Evolutionary conservation across 2,329 filamentous ascomycete species (phyloP), one percentile per base, ranked within the genome.

Genomic region (Nakataea oryzae): DNA sequence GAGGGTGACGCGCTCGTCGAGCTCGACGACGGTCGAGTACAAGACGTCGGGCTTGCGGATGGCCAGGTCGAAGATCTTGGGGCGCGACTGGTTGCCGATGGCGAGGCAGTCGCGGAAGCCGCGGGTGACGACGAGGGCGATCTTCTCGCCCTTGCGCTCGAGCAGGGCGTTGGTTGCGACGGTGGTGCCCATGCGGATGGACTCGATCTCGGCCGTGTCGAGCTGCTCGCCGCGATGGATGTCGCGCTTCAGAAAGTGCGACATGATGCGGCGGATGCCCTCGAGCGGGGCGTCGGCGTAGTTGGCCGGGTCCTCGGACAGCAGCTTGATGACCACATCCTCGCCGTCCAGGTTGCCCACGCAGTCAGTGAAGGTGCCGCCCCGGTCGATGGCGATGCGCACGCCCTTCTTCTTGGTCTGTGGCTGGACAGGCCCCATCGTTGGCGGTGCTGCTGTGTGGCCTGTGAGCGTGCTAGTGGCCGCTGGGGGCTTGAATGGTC

Each of bases 171-270:
- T 97, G 0, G 93, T 97, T 12, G 93, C 93, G 14, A 97, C 92
- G 0, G 93, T 97, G 1, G 93, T 97, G 57, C 93, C 93, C 93
- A 97, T 97, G 58, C 93, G 88, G 72, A 97, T 96, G 62, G 89
- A 92, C 68, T 95, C 90, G 68, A 97, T 96, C 70, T 86, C 77
- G 24, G 86, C 84, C 1, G 92, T 96, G 73, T 96, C 91, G 11
- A 96, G 78, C 1, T 89, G 79, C 71, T 92, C 80, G 29, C 91
- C 91, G 58, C 92, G 86, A 3, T 90, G 90, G 57, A 96, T 92
- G 5, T 93, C 87, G 63, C 82, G 81, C 61, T 82, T 81, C 2
- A 86, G 85, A 73, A 96, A 96, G 68, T 85, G 86, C 66, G 87
- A 88, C 74, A 96, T 85, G 62, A 96, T 86, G 63, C 93, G 87